Conservation (phyloP, 257 asterid genomes). For the Phtheirospermum japonicum region DNA sequence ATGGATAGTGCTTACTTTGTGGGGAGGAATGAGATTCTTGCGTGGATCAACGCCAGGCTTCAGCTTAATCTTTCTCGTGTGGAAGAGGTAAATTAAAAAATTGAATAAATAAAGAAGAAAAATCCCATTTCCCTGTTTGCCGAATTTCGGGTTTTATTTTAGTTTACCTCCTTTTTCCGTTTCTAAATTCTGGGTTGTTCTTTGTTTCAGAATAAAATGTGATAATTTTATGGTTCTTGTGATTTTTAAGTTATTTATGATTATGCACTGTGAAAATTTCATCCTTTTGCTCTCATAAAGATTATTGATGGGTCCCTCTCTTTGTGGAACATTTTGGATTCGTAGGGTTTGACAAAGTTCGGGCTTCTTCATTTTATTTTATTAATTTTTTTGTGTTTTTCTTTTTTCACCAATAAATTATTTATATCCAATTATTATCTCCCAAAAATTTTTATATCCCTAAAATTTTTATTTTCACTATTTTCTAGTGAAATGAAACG, state of each 20-base stretch:
- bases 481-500: too few species aligned
- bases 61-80: too few species aligned
- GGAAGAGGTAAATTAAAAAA: slow-evolving; percentile 60
- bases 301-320: background rate
- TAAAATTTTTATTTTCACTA: too few species aligned
- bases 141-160: background rate
- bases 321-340: background rate
- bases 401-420: too few species aligned
- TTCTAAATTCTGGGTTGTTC: background rate
- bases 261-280: background rate
- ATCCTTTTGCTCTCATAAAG: background rate
- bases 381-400: too few species aligned
- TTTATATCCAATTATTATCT: too few species aligned
- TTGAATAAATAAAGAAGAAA: background rate
- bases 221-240: too few species aligned
- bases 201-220: background rate
- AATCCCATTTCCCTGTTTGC: background rate
- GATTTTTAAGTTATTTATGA: background rate
- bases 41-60: too few species aligned
- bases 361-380: background rate
- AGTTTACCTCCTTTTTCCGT: background rate
- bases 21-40: slow-evolving; percentile 89
- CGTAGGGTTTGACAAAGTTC: background rate
- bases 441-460: too few species aligned
- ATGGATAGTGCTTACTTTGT: slow-evolving; percentile 96